Base-by-base conservation (phyloP, 2,329 filamentous ascomycete species). In the Colletotrichum tofieldiae region DNA sequence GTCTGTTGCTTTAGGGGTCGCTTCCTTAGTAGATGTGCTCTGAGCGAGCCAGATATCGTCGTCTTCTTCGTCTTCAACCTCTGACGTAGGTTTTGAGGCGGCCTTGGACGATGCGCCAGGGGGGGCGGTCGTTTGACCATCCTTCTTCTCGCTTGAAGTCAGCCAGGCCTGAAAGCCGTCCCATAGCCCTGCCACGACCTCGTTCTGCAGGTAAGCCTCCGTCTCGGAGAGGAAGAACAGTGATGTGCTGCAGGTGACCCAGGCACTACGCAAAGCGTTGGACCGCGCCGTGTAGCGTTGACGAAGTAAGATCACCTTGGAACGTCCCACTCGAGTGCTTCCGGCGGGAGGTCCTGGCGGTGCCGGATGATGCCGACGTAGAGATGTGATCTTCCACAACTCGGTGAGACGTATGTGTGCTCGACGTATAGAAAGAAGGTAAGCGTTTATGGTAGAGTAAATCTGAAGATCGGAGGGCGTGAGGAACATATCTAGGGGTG, bases 191-290 rank as follows among this genome's bases (percentile, higher is more conserved):
- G 92, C 90, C 18, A 98, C 92, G 8, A 98, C 92, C 78, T 98
- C 95, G 1, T 93, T 94, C 80, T 98, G 96, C 55, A 98, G 91
- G 77, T 97, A 98, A 3, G 91, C 91, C 75, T 96, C 93, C 18
- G 94, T 92, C 79, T 98, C 95, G 0, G 93, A 94, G 4, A 98
- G 86, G 76, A 98, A 93, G 83, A 98, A 98, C 5, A 97, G 90
- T 1, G 94, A 93, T 2, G 95, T 93, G 78, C 93, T 95, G 76
- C 93, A 93, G 0, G 94, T 97, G 0, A 95, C 96, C 96, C 96
- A 99, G 0, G 96, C 89, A 74, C 91, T 93, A 20, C 96, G 91
- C 87, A 97, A 93, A 0, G 89, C 88, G 43, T 87, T 86, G 5
- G 89, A 87, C 23, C 96, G 88, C 20, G 84, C 79, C 35, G 90